Evolutionary conservation across 108 stramenopile species (phyloP).

Genomic region (Nitzschia inconspicua): DNA sequence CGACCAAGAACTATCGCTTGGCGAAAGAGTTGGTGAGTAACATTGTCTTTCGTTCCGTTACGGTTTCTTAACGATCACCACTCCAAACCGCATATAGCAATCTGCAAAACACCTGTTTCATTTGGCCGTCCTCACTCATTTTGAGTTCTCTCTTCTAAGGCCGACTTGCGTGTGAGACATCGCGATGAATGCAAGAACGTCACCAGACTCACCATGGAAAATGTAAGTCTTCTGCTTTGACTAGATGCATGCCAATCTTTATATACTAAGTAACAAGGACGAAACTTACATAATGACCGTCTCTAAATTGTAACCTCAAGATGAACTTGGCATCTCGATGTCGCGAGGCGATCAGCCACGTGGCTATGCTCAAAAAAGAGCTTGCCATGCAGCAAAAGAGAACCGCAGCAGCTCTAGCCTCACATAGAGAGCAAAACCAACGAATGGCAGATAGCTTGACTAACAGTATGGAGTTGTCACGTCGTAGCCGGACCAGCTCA

Average conservation of each 20-base stretch:
- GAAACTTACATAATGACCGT: not conserved
- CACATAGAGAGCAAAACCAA: constrained; percentile 35
- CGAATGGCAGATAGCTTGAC: constrained; percentile 24
- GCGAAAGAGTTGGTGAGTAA: constrained; percentile 78
- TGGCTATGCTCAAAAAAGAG: constrained; percentile 63
- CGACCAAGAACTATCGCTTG: constrained; percentile 73
- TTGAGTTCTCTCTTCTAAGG: constrained; percentile 25
- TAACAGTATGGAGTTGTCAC: constrained; percentile 4
- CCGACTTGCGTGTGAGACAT: constrained; percentile 70
- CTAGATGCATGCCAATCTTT: not conserved
- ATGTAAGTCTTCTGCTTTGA: constrained; percentile 55
- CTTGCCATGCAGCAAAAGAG: constrained; percentile 52
- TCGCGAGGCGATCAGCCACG: constrained; percentile 69
- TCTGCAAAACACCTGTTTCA: not conserved
- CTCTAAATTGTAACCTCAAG: too few relatives aligned
- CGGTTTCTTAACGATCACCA: not conserved
- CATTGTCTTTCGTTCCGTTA: not conserved
- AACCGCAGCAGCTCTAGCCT: constrained; percentile 38
- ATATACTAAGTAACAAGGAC: not conserved
- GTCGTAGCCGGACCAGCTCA: not conserved
- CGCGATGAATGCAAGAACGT: constrained; percentile 77
- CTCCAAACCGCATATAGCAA: not conserved
- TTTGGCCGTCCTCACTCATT: constrained; percentile 1
- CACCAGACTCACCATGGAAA: constrained; percentile 77
- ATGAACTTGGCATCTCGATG: constrained; percentile 78